phyloP scores from a whole-genome alignment of 441 rosid species.

The Populus hybrid region DNA sequence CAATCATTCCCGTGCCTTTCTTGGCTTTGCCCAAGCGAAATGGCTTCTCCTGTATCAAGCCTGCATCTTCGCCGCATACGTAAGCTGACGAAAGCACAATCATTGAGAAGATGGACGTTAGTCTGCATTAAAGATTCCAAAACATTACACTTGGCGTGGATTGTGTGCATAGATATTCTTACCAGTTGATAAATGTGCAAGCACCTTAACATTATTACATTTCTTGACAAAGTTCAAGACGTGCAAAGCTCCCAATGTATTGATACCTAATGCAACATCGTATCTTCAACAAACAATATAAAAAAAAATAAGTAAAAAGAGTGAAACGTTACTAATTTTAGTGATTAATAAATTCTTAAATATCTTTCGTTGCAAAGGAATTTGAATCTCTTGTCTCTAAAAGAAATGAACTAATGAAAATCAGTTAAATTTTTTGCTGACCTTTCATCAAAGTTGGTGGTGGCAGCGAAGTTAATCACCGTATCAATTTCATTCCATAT shows the following conservation, averaged over 20 bases:
- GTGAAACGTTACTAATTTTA: no score
- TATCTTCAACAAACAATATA: no score
- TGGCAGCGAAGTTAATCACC: conserved; percentile 37
- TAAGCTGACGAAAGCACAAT: not conserved
- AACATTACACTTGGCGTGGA: not conserved
- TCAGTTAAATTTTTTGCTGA: not conserved
- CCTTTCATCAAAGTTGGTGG: conserved; percentile 35
- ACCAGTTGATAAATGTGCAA: no score
- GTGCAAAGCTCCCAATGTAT: no score
- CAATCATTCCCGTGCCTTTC: conserved; percentile 16
- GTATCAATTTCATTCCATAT: conserved; percentile 24
- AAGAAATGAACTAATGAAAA: not conserved
- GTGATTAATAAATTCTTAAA: no score
- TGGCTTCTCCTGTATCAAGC: conserved; percentile 26
- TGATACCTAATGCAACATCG: no score
- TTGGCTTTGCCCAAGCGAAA: conserved; percentile 26
- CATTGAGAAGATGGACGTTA: not conserved
- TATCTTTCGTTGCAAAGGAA: no score
- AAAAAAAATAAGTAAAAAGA: no score
- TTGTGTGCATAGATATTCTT: not conserved
- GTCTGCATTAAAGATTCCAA: not conserved
- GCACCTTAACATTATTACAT: no score
- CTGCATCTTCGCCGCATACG: no score
- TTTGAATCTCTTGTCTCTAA: not conserved
- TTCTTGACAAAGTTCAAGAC: no score